Evolutionary conservation across 768 basidiomycete genomes (phyloP).

Genomic region (Suillus plorans): DNA sequence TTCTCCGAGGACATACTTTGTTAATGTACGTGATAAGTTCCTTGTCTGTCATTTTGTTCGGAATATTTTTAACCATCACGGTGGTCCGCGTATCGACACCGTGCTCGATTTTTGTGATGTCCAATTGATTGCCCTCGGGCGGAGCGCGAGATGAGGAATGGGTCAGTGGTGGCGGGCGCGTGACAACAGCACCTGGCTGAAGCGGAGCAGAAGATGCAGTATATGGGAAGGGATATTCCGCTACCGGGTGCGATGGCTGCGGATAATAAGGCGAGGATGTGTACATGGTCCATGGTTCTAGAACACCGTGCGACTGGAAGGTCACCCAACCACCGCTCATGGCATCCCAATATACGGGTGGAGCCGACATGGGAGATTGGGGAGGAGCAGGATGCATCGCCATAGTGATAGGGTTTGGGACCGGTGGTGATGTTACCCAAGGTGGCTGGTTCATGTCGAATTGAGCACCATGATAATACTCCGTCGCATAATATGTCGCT

Average conservation of each 20-base stretch:
- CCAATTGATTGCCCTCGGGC: slow-evolving; percentile 56
- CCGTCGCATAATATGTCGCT: slow-evolving; percentile 1
- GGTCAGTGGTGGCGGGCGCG: slow-evolving; percentile 20
- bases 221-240: slow-evolving; percentile 9
- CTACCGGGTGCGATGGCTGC: slow-evolving; percentile 26
- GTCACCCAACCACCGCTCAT: slow-evolving; percentile 29
- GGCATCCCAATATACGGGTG: slow-evolving; percentile 30
- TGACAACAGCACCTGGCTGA: slow-evolving; percentile 18
- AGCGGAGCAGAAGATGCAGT: slow-evolving; percentile 6
- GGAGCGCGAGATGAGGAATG: slow-evolving; percentile 29
- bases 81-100: slow-evolving; percentile 82
- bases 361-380: slow-evolving; percentile 23
- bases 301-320: slow-evolving; percentile 25
- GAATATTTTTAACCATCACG: slow-evolving; percentile 91
- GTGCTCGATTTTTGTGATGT: slow-evolving; percentile 69
- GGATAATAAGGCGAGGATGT: slow-evolving; percentile 31
- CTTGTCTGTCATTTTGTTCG: slow-evolving; percentile 85
- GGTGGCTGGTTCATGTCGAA: slow-evolving; percentile 16
- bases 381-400: slow-evolving; percentile 25
- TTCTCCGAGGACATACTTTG: slow-evolving; percentile 69
- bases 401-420: slow-evolving; percentile 20
- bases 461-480: slow-evolving; percentile 15
- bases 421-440: slow-evolving; percentile 25
- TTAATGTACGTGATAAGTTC: slow-evolving; percentile 68
- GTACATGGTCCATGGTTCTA: slow-evolving; percentile 32